Base-by-base conservation (phyloP, 2,329 filamentous ascomycete species). In the Fusarium beomiforme region DNA sequence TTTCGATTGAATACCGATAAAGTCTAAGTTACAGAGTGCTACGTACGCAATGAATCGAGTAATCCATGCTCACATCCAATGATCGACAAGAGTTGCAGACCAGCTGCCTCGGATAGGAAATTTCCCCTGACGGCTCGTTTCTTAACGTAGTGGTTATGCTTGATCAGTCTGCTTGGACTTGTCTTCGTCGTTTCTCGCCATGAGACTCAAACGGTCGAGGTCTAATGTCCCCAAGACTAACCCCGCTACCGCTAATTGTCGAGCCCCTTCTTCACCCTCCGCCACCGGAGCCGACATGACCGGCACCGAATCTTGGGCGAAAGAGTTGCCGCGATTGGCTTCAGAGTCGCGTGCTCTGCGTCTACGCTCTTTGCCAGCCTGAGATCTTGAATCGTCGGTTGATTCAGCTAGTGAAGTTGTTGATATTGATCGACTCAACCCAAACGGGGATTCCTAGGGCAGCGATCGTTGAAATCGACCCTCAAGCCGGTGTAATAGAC, bases 151-250 rank as follows among this genome's bases (percentile, higher is more conserved):
- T 17, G 57, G 33, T 47, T 59, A 55, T 50, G 46, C 65, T 36
- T 59, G 29, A 41, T 34, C 60, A 59, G 42, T 43, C 23, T 46
- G 34, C 23, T 47, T 59, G 29, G 47, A 33, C 47, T 54, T 67
- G 13, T 64, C 63, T 46, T 67, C 61, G 36, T 53, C 50, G 29
- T 61, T 33, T 54, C 75, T 74, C 23, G 78, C 76, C 68, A 72
- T 74, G 47, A 59, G 42, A 53, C 76, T 80, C 55, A 80, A 60
- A n/a, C 78, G 75, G 36, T 81, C 79, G 36, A 81, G 65, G n/a
- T 80, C 75, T 26, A 70, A 69, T 34, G 75, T 74, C 34, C 77
- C 79, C 67, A 80, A 44, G 21, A 75, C 61, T 46, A 78, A 61
- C 23, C 76, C 76, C 10, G 77, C 78, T 60, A 75, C 64, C 33